Base-by-base conservation (phyloP, 2,329 filamentous ascomycete species). In the Cordyceps javanica region DNA sequence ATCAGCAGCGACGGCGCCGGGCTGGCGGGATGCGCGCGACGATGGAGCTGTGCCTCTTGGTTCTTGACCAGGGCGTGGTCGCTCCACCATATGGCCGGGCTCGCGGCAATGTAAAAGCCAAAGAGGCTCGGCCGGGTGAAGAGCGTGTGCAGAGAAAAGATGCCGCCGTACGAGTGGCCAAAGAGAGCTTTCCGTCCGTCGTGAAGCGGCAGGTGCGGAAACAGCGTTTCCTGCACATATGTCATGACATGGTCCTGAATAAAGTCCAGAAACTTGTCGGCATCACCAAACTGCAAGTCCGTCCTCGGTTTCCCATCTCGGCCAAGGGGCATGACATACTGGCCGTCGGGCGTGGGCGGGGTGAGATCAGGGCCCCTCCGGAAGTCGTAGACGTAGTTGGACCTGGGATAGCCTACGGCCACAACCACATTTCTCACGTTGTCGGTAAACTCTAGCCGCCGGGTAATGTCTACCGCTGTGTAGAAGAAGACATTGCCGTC, bases 1-100 rank as follows among this genome's bases (percentile, higher is more conserved):
- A 73, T 65, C 9, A 70, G 66, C 9, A 76, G 54, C 19, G 71
- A 69, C 2, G 72, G 63, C 0, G 63, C 60, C 3, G 66, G 64
- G 3, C 60, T 53, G 19, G 59, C 45, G 0, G 57, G 53, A 3
- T 55, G 53, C 16, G 61, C 50, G 1, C 57, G 55, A 3, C 59
- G 50, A 13, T 64, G 60, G n/a, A 74, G 71, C 2, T 52, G 30
- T 0, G 60, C 41, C 51, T 72, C 62, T 32, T 68, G 68, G 30
- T 72, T 67, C 3, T 62, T 61, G 4, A 74, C 59, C 16, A 80
- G 67, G 54, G 72, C 77, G 1, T 68, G 62, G 16, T 74, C 62
- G 60, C 78, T 78, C 73, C 75, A 81, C 70, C 71, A 78, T 7
- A 78, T 73, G 0, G 72, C 73, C 0, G 77, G 77, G 28, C 77